phyloP scores from a whole-genome alignment of 495 filamentous ascomycete species.

The Umbilicaria muhlenbergii region DNA sequence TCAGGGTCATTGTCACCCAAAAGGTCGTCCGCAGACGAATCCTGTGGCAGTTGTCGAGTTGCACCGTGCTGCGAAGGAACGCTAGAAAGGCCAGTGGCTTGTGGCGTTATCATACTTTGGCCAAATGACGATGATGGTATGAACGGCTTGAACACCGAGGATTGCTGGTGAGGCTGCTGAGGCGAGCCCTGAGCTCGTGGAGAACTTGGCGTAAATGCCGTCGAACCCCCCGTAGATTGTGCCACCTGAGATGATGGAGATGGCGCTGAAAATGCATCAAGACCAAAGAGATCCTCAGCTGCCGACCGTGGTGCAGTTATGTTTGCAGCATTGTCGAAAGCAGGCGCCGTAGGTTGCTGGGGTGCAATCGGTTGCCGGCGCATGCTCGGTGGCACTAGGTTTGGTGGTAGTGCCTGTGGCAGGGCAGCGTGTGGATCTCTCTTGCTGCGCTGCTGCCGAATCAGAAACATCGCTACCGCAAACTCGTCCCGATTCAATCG shows the following conservation, averaged over 20 bases:
- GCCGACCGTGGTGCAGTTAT: slow-evolving; percentile 50
- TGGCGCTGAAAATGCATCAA: slow-evolving; percentile 50
- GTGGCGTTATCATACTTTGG: slow-evolving; percentile 61
- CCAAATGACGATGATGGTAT: slow-evolving; percentile 83
- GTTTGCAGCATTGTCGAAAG: slow-evolving; percentile 31
- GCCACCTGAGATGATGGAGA: slow-evolving; percentile 41
- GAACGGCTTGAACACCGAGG: slow-evolving; percentile 67
- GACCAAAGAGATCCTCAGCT: slow-evolving; percentile 79
- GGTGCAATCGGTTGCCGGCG: slow-evolving; percentile 45
- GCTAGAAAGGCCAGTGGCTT: slow-evolving; percentile 59
- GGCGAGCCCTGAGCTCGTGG: slow-evolving; percentile 14
- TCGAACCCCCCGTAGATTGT: slow-evolving; percentile 58
- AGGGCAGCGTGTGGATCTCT: slow-evolving; percentile 41
- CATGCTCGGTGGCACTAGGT: slow-evolving; percentile 79
- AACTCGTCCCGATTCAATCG: slow-evolving; percentile 79
- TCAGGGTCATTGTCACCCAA: slow-evolving; percentile 88
- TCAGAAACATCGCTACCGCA: slow-evolving; percentile 94
- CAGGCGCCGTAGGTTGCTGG: slow-evolving; percentile 30
- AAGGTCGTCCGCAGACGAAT: slow-evolving; percentile 67
- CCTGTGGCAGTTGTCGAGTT: slow-evolving; percentile 26
- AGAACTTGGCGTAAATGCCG: slow-evolving; percentile 20
- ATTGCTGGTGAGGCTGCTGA: slow-evolving; percentile 15
- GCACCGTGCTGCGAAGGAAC: slow-evolving; percentile 18
- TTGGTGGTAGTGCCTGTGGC: slow-evolving; percentile 60
- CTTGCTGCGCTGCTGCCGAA: slow-evolving; percentile 68